These are phyloP conservation scores for Fusarium robinianum DNA, from an alignment of 2,329 filamentous ascomycete genomes.

Conservation along the genomic window DNA sequence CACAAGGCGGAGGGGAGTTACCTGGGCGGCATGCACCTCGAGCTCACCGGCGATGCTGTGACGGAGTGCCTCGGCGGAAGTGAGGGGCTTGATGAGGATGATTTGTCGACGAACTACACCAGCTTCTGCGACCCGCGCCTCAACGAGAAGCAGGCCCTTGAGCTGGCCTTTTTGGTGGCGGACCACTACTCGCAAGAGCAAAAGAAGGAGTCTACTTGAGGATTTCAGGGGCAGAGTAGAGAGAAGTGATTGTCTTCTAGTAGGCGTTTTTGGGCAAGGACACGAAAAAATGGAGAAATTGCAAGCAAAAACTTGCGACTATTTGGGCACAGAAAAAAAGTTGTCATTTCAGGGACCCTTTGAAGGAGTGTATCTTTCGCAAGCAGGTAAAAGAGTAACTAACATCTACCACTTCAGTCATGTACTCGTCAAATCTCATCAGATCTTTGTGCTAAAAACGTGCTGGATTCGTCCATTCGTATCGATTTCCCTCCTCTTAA, in stretches of 20 bases:
- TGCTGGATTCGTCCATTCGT: constrained; percentile 3
- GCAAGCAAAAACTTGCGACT: neutral
- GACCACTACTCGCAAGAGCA: constrained; percentile 66
- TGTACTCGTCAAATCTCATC: constrained; percentile 15
- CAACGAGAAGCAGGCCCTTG: constrained; percentile 97
- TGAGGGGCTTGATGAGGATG: constrained; percentile 83
- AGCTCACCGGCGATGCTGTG: constrained; percentile 93
- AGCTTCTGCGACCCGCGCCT: constrained; percentile 94
- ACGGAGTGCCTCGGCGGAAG: constrained; percentile 95
- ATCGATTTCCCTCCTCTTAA: constrained; percentile 3
- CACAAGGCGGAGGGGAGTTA: constrained; percentile 84
- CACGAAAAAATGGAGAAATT: neutral
- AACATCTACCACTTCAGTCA: constrained; percentile 3
- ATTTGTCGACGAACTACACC: constrained; percentile 88
- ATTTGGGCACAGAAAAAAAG: neutral
- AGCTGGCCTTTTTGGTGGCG: constrained; percentile 91
- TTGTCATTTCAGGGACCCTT: neutral
- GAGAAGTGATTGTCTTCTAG: no score
- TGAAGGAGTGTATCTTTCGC: constrained; percentile 7
- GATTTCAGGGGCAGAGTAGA: neutral
- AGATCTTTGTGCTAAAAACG: constrained; percentile 20
- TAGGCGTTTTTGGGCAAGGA: no score
- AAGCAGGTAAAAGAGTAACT: constrained; percentile 4
- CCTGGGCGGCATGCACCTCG: constrained; percentile 91
- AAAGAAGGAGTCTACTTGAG: constrained; percentile 12